phyloP scores from a whole-genome alignment of 2,329 filamentous ascomycete species.

The Trichoderma polysporum region DNA sequence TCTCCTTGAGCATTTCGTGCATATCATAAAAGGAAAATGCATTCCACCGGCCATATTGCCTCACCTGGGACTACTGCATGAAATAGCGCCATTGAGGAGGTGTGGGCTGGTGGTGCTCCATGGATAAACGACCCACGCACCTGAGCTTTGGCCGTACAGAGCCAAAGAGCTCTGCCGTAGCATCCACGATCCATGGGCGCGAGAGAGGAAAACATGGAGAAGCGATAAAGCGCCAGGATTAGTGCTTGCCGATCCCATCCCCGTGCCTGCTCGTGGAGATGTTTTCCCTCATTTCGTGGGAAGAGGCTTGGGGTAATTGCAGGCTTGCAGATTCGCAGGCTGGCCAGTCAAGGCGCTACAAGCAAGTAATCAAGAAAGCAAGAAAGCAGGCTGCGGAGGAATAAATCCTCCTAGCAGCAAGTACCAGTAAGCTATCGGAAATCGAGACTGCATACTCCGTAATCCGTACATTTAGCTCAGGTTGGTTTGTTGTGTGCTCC shows the following conservation, averaged over 20 bases:
- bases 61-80: slow-evolving; percentile 23
- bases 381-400: background rate
- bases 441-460: background rate
- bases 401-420: background rate
- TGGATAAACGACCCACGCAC: slow-evolving; percentile 12
- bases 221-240: slow-evolving; percentile 15
- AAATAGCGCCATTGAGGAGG: slow-evolving; percentile 22
- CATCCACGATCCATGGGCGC: slow-evolving; percentile 17
- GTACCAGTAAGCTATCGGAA: background rate
- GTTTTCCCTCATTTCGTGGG: background rate
- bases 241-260: slow-evolving; percentile 20
- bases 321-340: background rate
- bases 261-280: slow-evolving; percentile 20
- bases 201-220: slow-evolving; percentile 21
- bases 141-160: background rate
- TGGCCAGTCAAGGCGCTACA: background rate
- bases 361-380: background rate
- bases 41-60: slow-evolving; percentile 19
- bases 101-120: slow-evolving; percentile 12
- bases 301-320: background rate
- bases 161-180: background rate
- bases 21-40: slow-evolving; percentile 2
- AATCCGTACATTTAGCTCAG: background rate
- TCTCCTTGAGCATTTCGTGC: slow-evolving; percentile 16
- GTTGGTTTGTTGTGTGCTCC: background rate